These are phyloP conservation scores for Colletotrichum tropicicola DNA, from an alignment of 2,329 filamentous ascomycete species.

Conservation along the genomic window DNA sequence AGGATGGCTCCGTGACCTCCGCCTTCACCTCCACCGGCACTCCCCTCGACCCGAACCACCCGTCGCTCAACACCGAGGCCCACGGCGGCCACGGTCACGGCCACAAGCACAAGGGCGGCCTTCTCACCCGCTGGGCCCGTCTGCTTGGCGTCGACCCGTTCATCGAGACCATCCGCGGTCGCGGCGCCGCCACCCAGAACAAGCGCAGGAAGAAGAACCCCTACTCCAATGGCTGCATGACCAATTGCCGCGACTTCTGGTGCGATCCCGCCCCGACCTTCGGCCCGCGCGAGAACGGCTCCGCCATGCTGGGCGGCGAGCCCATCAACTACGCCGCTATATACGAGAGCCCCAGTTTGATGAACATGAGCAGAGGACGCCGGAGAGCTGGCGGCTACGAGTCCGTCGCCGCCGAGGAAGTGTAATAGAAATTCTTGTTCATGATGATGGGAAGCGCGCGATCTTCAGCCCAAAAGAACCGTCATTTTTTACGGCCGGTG, in stretches of 20 bases:
- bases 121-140: slow-evolving; percentile 81
- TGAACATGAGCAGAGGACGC: slow-evolving; percentile 60
- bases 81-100: slow-evolving; percentile 48
- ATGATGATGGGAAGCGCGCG: not conserved
- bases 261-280: slow-evolving; percentile 88
- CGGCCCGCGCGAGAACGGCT: slow-evolving; percentile 76
- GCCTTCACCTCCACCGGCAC: slow-evolving; percentile 83
- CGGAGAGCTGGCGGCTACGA: slow-evolving; percentile 68
- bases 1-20: slow-evolving; percentile 71
- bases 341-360: slow-evolving; percentile 84
- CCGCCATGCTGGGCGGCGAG: slow-evolving; percentile 80
- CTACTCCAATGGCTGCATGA: slow-evolving; percentile 82
- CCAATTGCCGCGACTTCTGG: slow-evolving; percentile 97
- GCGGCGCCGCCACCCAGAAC: slow-evolving; percentile 70
- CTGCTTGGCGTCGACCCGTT: slow-evolving; percentile 93
- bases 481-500: not conserved
- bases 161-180: slow-evolving; percentile 88
- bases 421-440: slow-evolving; percentile 41
- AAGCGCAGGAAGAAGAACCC: slow-evolving; percentile 76
- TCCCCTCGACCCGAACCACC: slow-evolving; percentile 73
- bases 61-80: slow-evolving; percentile 65
- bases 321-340: slow-evolving; percentile 86
- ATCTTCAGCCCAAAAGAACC: not conserved
- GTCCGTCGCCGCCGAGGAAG: slow-evolving; percentile 66
- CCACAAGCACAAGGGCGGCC: slow-evolving; percentile 68